Evolutionary conservation across 768 basidiomycete genomes (phyloP).

Genomic region (Trametes coccinea): DNA sequence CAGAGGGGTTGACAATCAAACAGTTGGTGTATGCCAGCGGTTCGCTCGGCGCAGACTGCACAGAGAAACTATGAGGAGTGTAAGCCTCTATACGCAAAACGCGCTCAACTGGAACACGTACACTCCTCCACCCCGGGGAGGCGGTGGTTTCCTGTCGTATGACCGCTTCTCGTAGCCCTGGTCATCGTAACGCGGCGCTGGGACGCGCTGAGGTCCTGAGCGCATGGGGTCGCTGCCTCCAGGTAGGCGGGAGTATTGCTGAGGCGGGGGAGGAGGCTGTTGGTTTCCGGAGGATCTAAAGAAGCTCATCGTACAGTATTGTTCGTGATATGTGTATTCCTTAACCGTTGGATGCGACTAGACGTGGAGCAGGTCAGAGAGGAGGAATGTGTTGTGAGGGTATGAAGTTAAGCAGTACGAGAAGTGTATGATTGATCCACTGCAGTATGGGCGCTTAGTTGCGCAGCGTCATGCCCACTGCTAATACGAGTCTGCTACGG

Average conservation of each 20-base stretch:
- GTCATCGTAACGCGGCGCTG: slow-evolving; percentile 33
- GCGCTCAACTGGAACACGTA: neutral
- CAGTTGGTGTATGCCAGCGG: slow-evolving; percentile 76
- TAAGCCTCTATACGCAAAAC: neutral
- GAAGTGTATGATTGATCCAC: too few relatives aligned
- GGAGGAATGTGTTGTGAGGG: too few relatives aligned
- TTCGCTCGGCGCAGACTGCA: slow-evolving; percentile 31
- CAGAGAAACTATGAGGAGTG: slow-evolving; percentile 23
- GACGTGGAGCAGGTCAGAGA: too few relatives aligned
- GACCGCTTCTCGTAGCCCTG: slow-evolving; percentile 33
- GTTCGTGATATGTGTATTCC: neutral
- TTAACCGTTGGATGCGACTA: too few relatives aligned
- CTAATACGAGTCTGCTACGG: too few relatives aligned
- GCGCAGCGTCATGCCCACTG: too few relatives aligned
- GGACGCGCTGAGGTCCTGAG: slow-evolving; percentile 22
- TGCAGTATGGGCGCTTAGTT: too few relatives aligned
- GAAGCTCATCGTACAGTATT: slow-evolving; percentile 22
- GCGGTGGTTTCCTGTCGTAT: slow-evolving; percentile 25
- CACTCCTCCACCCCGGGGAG: slow-evolving; percentile 24
- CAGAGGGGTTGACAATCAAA: slow-evolving; percentile 73
- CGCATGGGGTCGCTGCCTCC: slow-evolving; percentile 29
- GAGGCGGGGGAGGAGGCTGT: slow-evolving; percentile 34
- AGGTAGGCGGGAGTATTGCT: slow-evolving; percentile 47
- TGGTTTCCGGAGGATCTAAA: slow-evolving; percentile 18
- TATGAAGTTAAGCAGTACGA: too few relatives aligned